Percentiles rank a stretch among this genome's conserved stretches.
Evolutionary conservation across 1,284 basidiomycete genomes (phyloP).

Genomic region (Lignosus rhinocerotis): DNA sequence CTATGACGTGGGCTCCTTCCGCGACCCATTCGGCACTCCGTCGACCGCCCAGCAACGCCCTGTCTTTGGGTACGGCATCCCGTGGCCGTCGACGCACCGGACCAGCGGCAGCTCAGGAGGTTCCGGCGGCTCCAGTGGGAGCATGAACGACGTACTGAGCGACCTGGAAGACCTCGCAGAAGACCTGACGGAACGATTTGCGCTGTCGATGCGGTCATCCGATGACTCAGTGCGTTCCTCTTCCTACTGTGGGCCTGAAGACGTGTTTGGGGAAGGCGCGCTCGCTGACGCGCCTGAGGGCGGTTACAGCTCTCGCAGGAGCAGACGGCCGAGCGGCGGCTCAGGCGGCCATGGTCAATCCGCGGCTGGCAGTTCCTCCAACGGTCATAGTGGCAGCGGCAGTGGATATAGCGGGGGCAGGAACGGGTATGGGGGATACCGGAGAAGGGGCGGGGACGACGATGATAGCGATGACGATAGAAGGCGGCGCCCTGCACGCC

Average conservation of each 20-base stretch:
- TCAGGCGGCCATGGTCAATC: slow-evolving; percentile 6
- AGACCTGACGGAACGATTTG: slow-evolving; percentile 22
- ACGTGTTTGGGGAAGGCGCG: slow-evolving; percentile 14
- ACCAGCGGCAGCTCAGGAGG: slow-evolving; percentile 15
- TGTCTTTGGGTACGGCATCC: slow-evolving; percentile 25
- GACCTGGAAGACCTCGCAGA: slow-evolving; percentile 23
- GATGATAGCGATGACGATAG: slow-evolving; percentile 36
- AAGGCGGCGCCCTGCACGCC: slow-evolving; percentile 28
- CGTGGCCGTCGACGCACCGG: slow-evolving; percentile 26
- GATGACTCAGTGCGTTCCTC: slow-evolving; percentile 8
- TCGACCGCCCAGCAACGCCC: slow-evolving; percentile 3
- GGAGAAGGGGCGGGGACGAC: slow-evolving; percentile 26
- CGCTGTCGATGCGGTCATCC: slow-evolving; percentile 5
- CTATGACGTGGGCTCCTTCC: slow-evolving; percentile 21
- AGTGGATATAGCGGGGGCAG: slow-evolving; percentile 12
- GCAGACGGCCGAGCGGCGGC: slow-evolving; percentile 26
- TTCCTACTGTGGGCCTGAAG: slow-evolving; percentile 2
- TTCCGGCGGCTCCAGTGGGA: slow-evolving; percentile 12
- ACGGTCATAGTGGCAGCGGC: slow-evolving; percentile 9
- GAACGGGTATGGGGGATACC: slow-evolving; percentile 28
- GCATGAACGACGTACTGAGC: slow-evolving; percentile 18
- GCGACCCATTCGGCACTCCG: slow-evolving; percentile 17
- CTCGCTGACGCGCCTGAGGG: slow-evolving; percentile 17
- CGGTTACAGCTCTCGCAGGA: slow-evolving; percentile 19
- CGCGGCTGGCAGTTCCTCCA: slow-evolving; percentile 12